Evolutionary conservation across 192 early-diverging fungal genomes (phyloP).

Genomic region (Rhizophagus prolifer): DNA sequence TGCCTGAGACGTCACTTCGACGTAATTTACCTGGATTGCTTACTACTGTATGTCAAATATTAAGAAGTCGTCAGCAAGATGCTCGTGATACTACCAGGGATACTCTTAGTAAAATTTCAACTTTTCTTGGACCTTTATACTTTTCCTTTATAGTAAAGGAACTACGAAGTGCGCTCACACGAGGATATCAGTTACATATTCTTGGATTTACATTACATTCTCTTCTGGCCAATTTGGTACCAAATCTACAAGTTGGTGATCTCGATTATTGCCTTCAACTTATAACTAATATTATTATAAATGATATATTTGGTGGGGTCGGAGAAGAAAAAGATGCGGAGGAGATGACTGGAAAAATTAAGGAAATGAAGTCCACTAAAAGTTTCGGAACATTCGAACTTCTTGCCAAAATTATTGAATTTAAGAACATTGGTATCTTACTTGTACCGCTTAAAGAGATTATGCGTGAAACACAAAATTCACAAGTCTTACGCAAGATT

Average conservation of each 20-base stretch:
- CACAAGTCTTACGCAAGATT: slow-evolving; percentile 72
- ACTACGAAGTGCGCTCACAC: slow-evolving; percentile 68
- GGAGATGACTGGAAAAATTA: slow-evolving; percentile 86
- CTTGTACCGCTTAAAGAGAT: slow-evolving; percentile 87
- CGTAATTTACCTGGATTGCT: slow-evolving; percentile 84
- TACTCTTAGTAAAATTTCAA: slow-evolving; percentile 83
- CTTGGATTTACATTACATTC: slow-evolving; percentile 91
- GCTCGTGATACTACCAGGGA: slow-evolving; percentile 83
- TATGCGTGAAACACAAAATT: slow-evolving; percentile 78
- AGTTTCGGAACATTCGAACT: slow-evolving; percentile 88
- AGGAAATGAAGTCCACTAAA: slow-evolving; percentile 84
- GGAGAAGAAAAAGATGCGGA: slow-evolving; percentile 88
- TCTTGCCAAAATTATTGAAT: slow-evolving; percentile 65
- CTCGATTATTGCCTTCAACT: slow-evolving; percentile 78
- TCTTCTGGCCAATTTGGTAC: slow-evolving; percentile 69
- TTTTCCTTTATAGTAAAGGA: slow-evolving; percentile 90
- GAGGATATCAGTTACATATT: slow-evolving; percentile 92
- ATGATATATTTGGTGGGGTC: slow-evolving; percentile 91
- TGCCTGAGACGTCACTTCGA: slow-evolving; percentile 76
- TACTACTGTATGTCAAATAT: slow-evolving; percentile 83
- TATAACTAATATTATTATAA: slow-evolving; percentile 71
- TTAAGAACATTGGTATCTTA: slow-evolving; percentile 66
- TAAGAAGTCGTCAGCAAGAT: slow-evolving; percentile 79
- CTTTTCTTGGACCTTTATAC: slow-evolving; percentile 79
- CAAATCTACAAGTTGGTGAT: slow-evolving; percentile 59